Percentiles rank a stretch among this genome's conserved stretches.
These are phyloP conservation scores for Erysimum cheiri DNA, from an alignment of 441 rosid genomes.

Conservation along the genomic window DNA sequence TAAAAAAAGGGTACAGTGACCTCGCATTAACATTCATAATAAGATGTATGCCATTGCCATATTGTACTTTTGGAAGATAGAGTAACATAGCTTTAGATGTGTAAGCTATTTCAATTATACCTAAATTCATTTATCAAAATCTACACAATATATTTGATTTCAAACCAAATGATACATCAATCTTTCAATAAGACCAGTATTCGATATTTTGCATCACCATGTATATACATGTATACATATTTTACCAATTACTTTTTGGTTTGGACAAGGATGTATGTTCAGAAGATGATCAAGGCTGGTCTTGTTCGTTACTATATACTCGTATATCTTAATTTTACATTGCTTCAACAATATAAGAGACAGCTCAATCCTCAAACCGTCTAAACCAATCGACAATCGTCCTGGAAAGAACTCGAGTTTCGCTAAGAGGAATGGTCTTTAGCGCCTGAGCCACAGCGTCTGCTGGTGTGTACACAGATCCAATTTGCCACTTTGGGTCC, in stretches of 20 bases:
- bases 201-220: not conserved
- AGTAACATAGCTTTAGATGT: too few relatives aligned
- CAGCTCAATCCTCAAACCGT: constrained; percentile 58
- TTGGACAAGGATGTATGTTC: not conserved
- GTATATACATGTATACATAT: constrained; percentile 4
- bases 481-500: constrained; percentile 96
- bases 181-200: not conserved
- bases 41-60: too few relatives aligned
- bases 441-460: constrained; percentile 93
- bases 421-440: constrained; percentile 73
- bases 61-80: too few relatives aligned
- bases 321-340: not conserved
- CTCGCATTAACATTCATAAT: too few relatives aligned
- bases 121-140: not conserved
- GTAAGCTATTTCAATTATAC: not conserved
- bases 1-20: too few relatives aligned
- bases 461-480: constrained; percentile 79
- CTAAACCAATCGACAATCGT: constrained; percentile 78
- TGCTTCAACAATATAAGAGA: constrained; percentile 13
- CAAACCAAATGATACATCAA: not conserved
- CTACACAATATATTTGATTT: not conserved
- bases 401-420: constrained; percentile 70
- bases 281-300: not conserved
- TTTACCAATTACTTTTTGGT: not conserved
- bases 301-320: not conserved